A percentile compares a stretch with the other conserved stretches of the same genome.
These are phyloP conservation scores for Chytridium lagenaria DNA, from an alignment of 371 early-diverging fungal genomes.

Conservation along the genomic window DNA sequence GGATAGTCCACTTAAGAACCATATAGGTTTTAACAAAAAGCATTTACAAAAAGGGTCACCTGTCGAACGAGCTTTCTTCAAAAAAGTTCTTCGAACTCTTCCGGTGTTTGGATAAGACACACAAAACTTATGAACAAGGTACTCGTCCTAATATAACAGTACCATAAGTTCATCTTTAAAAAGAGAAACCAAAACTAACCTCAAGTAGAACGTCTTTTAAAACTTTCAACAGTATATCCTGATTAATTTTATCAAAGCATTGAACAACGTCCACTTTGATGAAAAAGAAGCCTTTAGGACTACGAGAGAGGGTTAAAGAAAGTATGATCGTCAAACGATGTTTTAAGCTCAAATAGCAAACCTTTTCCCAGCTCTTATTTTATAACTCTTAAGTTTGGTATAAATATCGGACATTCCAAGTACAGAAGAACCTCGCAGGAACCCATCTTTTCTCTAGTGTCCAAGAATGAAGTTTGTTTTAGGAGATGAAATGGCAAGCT, in stretches of 20 bases:
- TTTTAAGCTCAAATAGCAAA: conserved; percentile 5
- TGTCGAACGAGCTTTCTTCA: conserved; percentile 39
- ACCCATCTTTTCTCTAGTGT: neutral
- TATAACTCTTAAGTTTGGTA: conserved; percentile 57
- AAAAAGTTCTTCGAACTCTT: conserved; percentile 40
- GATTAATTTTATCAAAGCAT: conserved; percentile 84
- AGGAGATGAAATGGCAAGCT: neutral
- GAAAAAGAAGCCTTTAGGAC: conserved; percentile 64
- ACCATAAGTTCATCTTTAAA: conserved; percentile 11
- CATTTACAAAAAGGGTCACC: conserved; percentile 24
- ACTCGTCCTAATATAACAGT: conserved; percentile 57
- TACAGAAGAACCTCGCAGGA: conserved; percentile 55
- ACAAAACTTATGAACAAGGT: conserved; percentile 62
- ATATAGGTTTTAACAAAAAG: neutral
- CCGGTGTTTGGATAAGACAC: conserved; percentile 53
- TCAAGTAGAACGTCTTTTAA: conserved; percentile 60
- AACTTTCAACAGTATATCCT: conserved; percentile 64
- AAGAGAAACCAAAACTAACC: conserved; percentile 35
- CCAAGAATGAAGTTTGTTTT: too few species aligned
- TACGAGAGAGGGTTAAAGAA: too few species aligned
- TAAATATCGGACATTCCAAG: conserved; percentile 65
- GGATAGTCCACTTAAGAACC: conserved; percentile 42
- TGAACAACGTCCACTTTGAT: conserved; percentile 81
- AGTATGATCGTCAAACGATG: too few species aligned
- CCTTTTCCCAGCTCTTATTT: conserved; percentile 16